Base-by-base conservation (phyloP, 1,139 yeast genomes). In the Blastobotrys persicus region DNA sequence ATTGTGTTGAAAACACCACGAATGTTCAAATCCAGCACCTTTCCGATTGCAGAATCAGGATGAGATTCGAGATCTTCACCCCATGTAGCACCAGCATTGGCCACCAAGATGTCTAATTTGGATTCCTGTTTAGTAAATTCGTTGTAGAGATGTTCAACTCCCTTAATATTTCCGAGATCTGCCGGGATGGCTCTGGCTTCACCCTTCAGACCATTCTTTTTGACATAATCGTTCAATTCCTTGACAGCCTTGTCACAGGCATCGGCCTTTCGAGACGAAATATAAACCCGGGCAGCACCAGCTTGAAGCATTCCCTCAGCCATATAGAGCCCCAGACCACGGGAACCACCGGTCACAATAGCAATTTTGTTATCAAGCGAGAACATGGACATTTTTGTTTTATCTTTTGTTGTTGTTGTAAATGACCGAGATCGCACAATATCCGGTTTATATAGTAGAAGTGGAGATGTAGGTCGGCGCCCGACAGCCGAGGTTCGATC, bases 61-160 rank as follows among this genome's bases (percentile, higher is more conserved):
- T 85, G 91, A 3, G 70, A 70, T 41, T 74, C 83, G 50, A 85
- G 68, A 28, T 77, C 78, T 3, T 81, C 85, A 31, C 91, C 92
- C 92, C 92, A 85, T 13, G 85, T 70, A 9, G 91, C 89, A 44
- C 94, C 94, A 12, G 92, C 92, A 60, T 85, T 85, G 52, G 91
- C 88, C 59, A 83, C 73, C 55, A 85, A 72, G 53, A 85, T 82
- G 62, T 85, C 81, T 31, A 83, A 74, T 60, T 74, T 72, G 13
- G 57, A 49, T 42, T 59, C 75, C 39, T 67, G 68, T 51, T 69
- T 66, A 34, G 67, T 54, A 26, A 80, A 78, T 43, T 73, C 75
- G 6, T 72, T 67, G 48, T 62, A 70, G 57, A 85, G 77, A 31
- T 69, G 61, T 49, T 72, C 68, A 49, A 78, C 76, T 19, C 85